phyloP scores from a whole-genome alignment of 23 red algal genomes.

The Cyanidioschyzon merolae region DNA sequence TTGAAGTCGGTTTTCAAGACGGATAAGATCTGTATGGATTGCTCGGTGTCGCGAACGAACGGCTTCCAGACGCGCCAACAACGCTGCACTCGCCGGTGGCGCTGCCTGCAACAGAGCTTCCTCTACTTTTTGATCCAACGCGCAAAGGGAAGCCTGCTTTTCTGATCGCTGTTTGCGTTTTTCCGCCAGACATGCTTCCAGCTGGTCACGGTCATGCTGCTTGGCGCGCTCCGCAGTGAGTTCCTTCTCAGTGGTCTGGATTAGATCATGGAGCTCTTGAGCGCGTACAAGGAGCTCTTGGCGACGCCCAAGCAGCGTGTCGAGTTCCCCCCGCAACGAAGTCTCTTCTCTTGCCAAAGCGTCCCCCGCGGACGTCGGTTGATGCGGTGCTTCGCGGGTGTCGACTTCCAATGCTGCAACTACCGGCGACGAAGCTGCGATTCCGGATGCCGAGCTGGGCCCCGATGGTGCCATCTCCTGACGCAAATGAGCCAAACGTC shows the following conservation, averaged over 20 bases:
- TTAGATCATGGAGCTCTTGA: background rate
- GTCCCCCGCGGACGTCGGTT: background rate
- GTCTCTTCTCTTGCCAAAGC: background rate
- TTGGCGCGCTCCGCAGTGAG: background rate
- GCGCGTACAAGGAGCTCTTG: background rate
- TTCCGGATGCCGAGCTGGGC: background rate
- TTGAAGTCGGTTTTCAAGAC: background rate
- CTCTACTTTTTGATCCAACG: background rate
- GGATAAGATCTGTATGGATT: background rate
- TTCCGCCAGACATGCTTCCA: background rate
- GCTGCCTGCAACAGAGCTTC: background rate
- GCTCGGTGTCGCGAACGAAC: background rate
- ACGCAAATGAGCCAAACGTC: background rate
- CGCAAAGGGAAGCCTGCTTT: background rate
- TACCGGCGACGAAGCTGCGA: background rate
- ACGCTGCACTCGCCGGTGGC: background rate
- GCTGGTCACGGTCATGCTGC: background rate
- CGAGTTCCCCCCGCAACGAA: background rate
- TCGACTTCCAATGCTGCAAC: background rate
- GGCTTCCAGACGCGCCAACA: background rate
- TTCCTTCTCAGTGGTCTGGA: background rate
- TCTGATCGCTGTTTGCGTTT: background rate
- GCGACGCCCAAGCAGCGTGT: background rate
- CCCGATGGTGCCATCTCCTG: background rate
- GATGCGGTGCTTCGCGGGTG: background rate